Evolutionary conservation across 169 alveolate species (phyloP).

Genomic region (Eimeria maxima): DNA sequence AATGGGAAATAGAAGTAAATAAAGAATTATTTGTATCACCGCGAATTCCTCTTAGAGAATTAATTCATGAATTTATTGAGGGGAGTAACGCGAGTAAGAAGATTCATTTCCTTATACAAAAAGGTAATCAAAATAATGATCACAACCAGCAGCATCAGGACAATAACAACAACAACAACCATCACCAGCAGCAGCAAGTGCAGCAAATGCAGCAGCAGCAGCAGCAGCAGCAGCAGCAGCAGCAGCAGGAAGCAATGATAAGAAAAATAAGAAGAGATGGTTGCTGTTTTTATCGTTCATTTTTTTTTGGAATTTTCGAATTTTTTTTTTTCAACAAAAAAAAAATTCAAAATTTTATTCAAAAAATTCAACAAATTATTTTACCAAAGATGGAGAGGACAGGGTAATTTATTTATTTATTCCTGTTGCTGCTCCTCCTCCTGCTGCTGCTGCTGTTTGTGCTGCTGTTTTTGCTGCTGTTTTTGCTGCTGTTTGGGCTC

Average conservation of each 20-base stretch:
- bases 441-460: slow-evolving; percentile 1
- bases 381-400: not conserved
- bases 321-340: not conserved
- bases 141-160: too few species aligned
- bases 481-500: not conserved
- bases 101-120: too few species aligned
- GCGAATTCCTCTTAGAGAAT: not conserved
- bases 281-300: slow-evolving; percentile 82
- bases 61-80: slow-evolving; percentile 42
- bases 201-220: too few species aligned
- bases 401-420: not conserved
- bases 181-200: too few species aligned
- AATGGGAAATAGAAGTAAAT: slow-evolving; percentile 30
- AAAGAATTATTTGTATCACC: slow-evolving; percentile 38
- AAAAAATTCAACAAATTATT: not conserved
- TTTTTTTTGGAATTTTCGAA: slow-evolving; percentile 74
- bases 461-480: not conserved
- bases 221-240: too few species aligned
- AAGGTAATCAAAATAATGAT: too few species aligned
- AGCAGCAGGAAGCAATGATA: too few species aligned
- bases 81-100: slow-evolving; percentile 25
- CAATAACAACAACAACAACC: too few species aligned
- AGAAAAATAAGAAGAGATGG: slow-evolving; percentile 82
- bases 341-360: not conserved
- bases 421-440: slow-evolving; percentile 22